These are phyloP conservation scores for Corynascus novoguineensis DNA, from an alignment of 495 filamentous ascomycete species.

Conservation along the genomic window DNA sequence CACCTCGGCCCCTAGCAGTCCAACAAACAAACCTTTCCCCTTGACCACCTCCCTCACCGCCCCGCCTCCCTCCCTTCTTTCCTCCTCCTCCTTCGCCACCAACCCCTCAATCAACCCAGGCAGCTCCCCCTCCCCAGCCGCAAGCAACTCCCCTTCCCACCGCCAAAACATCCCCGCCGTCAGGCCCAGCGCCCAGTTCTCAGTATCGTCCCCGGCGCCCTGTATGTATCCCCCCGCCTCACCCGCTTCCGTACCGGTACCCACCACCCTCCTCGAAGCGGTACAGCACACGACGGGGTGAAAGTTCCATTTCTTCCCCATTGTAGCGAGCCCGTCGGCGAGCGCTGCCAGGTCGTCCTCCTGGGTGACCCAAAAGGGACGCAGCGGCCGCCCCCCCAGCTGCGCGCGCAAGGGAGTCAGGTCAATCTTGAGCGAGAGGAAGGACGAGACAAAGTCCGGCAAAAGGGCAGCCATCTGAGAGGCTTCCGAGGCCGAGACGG, in stretches of 20 bases:
- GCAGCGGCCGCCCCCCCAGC: slow-evolving; percentile 50
- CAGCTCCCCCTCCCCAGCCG: slow-evolving; percentile 58
- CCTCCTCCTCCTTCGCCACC: slow-evolving; percentile 43
- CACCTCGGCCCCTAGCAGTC: slow-evolving; percentile 21
- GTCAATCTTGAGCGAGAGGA: slow-evolving; percentile 43
- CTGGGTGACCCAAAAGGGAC: slow-evolving; percentile 58
- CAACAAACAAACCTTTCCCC: slow-evolving; percentile 29
- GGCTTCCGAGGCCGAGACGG: slow-evolving; percentile 67
- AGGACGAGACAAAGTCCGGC: slow-evolving; percentile 57
- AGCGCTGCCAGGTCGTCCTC: slow-evolving; percentile 26
- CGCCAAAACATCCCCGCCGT: slow-evolving; percentile 76
- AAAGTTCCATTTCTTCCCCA: slow-evolving; percentile 52
- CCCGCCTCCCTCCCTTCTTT: slow-evolving; percentile 10
- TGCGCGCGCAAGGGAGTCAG: slow-evolving; percentile 27
- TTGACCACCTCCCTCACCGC: slow-evolving; percentile 35
- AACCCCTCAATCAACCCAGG: slow-evolving; percentile 56
- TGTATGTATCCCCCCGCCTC: slow-evolving; percentile 82
- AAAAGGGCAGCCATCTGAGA: slow-evolving; percentile 69
- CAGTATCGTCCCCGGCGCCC: slow-evolving; percentile 88
- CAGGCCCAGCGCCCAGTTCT: slow-evolving; percentile 78
- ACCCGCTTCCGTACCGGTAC: slow-evolving; percentile 59
- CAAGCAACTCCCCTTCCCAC: slow-evolving; percentile 51
- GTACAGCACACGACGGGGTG: slow-evolving; percentile 75
- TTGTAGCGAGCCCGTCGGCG: slow-evolving; percentile 22
- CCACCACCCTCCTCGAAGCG: slow-evolving; percentile 61